phyloP scores from a whole-genome alignment of 352 stramenopile species.

The Pythium periplocum region DNA sequence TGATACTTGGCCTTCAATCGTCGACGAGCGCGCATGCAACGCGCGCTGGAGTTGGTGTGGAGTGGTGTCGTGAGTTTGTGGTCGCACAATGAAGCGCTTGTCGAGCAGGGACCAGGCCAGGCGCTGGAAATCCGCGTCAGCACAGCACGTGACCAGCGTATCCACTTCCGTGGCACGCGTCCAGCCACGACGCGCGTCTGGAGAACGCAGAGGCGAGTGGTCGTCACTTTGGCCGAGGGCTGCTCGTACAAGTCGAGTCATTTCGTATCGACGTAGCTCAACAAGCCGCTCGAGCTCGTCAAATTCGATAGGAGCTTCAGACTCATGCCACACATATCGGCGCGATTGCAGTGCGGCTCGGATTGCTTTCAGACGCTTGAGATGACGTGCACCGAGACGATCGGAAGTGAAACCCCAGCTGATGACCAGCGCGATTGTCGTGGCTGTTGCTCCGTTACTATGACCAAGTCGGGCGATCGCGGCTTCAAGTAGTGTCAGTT shows the following conservation, averaged over 20 bases:
- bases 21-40: conserved; percentile 7
- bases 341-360: background rate
- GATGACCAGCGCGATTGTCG: background rate
- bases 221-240: background rate
- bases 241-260: background rate
- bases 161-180: conserved; percentile 2
- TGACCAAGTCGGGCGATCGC: background rate
- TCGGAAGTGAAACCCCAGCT: conserved; percentile 9
- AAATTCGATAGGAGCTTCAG: conserved; percentile 2
- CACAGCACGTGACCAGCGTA: conserved; percentile 21
- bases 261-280: background rate
- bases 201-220: too few relatives aligned
- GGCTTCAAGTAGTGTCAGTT: conserved; percentile 35
- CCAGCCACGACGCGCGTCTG: too few relatives aligned
- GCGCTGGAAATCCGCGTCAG: conserved; percentile 21
- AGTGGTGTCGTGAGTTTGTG: background rate
- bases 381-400: conserved; percentile 6
- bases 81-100: conserved; percentile 11
- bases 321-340: conserved; percentile 1
- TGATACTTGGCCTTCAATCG: conserved; percentile 12
- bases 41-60: conserved; percentile 8
- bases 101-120: conserved; percentile 22
- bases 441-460: too few relatives aligned
- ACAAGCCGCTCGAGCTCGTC: conserved; percentile 2
- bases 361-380: conserved; percentile 5